Evolutionary conservation across 768 basidiomycete species (phyloP), one percentile per base, ranked within the genome.

Genomic region (Lactifluus rugatus): DNA sequence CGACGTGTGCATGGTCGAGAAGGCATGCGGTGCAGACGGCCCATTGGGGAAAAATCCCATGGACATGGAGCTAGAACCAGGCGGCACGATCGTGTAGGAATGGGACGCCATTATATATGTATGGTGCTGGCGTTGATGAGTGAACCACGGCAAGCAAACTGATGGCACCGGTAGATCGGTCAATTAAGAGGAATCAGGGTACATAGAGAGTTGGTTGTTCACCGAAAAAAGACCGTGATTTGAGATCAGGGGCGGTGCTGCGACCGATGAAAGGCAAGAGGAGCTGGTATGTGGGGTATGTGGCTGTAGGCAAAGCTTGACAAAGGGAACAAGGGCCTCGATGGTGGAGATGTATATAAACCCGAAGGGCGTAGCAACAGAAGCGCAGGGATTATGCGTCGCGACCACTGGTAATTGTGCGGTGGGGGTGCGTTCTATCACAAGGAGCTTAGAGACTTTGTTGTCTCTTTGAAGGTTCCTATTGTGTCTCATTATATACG

Each of bases 21-120:
- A 73, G 32, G 72, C 72, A 63, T 73, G 67, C 34, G 72, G 72
- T 17, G 69, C 65, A 37, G 68, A 61, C 56, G 71, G 69, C 3
- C 65, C 69, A 13, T 56, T 67, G 16, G 72, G 71, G 70, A 73
- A 73, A 67, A 73, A 71, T 59, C 68, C 62, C 17, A 42, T 17
- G 3, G 63, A 17, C 23, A 42, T 17, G 3, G 63, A 17, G 23
- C 62, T 64, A 47, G 70, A 65, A n/a, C 66, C 25, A 5, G 44
- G 61, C 5, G 71, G 66, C 5, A 62, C 60, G 26, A 65, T 60
- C 31, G 65, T 62, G 52, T 64, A 57, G 63, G 62, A 61, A 63
- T 70, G 68, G 50, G 69, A 70, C 13, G 70, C 65, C 70, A 71
- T 71, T 39, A 41, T 53, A 23, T 34, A 23, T 25, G 8, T 39